Evolutionary conservation across 805 yeast genomes (phyloP).

Genomic region (Diddensiella caesifluorescens): DNA sequence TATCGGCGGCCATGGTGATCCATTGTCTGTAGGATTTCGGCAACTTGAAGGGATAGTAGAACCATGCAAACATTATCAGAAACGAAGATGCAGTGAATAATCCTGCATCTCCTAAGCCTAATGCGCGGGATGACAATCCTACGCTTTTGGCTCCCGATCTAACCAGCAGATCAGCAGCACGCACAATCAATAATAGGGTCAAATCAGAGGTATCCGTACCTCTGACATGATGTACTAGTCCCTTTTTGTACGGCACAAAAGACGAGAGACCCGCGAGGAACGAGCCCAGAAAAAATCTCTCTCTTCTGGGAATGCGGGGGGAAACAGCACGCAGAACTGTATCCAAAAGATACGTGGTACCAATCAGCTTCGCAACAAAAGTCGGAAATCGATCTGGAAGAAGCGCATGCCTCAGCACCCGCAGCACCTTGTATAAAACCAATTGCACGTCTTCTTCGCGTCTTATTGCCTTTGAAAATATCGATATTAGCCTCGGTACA

Average conservation of each 20-base stretch:
- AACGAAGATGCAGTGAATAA: constrained; percentile 20
- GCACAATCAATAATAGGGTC: constrained; percentile 13
- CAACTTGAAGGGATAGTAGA: constrained; percentile 35
- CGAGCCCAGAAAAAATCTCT: constrained; percentile 13
- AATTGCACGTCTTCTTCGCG: background rate
- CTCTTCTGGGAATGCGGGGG: background rate
- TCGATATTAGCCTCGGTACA: constrained; percentile 15
- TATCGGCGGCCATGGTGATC: constrained; percentile 46
- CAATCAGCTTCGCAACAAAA: constrained; percentile 18
- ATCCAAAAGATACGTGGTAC: constrained; percentile 10
- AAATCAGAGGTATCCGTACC: constrained; percentile 18
- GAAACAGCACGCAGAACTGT: constrained; percentile 4
- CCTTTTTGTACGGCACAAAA: constrained; percentile 12
- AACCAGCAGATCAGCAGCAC: constrained; percentile 19
- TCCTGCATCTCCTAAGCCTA: constrained; percentile 12
- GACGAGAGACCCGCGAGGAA: constrained; percentile 10
- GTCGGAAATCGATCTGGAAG: constrained; percentile 19
- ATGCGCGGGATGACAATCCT: background rate
- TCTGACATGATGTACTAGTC: constrained; percentile 7
- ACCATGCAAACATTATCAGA: constrained; percentile 32
- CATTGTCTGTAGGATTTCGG: constrained; percentile 43
- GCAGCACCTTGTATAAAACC: constrained; percentile 7
- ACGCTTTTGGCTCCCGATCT: constrained; percentile 5
- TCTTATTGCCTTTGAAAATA: constrained; percentile 13
- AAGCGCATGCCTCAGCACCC: constrained; percentile 12